phyloP scores from a whole-genome alignment of 257 asterid genomes.

The Datura wrightii region DNA sequence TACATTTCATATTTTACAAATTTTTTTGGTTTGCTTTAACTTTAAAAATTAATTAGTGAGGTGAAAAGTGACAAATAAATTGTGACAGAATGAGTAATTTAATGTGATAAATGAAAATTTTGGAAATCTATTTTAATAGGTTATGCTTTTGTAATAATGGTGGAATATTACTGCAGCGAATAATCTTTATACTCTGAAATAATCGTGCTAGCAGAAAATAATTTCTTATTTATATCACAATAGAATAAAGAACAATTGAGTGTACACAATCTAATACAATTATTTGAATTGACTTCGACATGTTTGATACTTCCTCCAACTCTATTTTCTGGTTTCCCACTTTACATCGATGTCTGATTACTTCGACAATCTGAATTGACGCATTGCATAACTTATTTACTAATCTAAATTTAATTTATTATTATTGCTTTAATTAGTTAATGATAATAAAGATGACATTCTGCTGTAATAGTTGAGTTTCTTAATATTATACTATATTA shows the following conservation, averaged over 20 bases:
- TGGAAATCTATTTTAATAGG: background rate
- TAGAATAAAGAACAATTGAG: conserved; percentile 24
- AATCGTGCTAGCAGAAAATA: background rate
- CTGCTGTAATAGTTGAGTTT: too few species aligned
- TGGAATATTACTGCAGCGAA: background rate
- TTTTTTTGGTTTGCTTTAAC: background rate
- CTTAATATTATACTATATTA: too few species aligned
- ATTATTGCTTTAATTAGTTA: background rate
- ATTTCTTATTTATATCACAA: background rate
- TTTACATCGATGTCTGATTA: background rate
- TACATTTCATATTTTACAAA: background rate
- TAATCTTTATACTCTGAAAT: background rate
- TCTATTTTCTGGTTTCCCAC: background rate
- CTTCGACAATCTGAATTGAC: too few species aligned
- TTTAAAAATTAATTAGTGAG: background rate
- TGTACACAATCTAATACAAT: conserved; percentile 15
- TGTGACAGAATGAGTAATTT: too few species aligned
- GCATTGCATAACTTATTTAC: too few species aligned
- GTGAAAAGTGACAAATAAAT: background rate
- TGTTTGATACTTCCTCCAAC: background rate
- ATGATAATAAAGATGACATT: too few species aligned
- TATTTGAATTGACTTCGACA: background rate
- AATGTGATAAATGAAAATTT: background rate
- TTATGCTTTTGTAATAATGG: background rate
- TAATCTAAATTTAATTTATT: too few species aligned